Percentiles rank a stretch among this genome's conserved stretches.
Conservation (phyloP, 169 alveolate genomes). For the Cryptosporidium bovis region DNA sequence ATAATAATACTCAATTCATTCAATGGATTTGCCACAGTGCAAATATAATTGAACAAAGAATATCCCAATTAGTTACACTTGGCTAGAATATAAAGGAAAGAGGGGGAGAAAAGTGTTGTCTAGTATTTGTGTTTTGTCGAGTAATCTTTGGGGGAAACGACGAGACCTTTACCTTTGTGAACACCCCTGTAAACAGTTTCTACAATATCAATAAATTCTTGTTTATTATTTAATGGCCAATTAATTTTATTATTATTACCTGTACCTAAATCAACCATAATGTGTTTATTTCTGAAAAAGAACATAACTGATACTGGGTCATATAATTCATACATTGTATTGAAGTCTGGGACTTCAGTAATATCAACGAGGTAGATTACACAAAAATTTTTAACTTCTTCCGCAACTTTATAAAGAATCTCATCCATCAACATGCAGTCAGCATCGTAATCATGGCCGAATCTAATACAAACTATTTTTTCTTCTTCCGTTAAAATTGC, state of each 20-base stretch:
- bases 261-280: conserved; percentile 99
- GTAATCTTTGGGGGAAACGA: conserved; percentile 95
- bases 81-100: not conserved
- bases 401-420: conserved; percentile 93
- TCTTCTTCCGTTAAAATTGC: conserved; percentile 98
- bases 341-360: conserved; percentile 98
- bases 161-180: conserved; percentile 97
- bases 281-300: conserved; percentile 97
- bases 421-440: conserved; percentile 99
- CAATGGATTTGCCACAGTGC: conserved; percentile 73
- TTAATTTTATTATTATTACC: conserved; percentile 98
- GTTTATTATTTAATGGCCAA: conserved; percentile 97
- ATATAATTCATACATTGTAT: conserved; percentile 97
- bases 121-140: conserved; percentile 93
- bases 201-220: conserved; percentile 96
- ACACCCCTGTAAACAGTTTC: conserved; percentile 98
- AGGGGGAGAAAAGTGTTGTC: not conserved
- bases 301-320: conserved; percentile 99
- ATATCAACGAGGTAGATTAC: conserved; percentile 97
- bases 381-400: conserved; percentile 95
- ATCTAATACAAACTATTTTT: conserved; percentile 95
- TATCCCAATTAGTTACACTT: conserved; percentile 41
- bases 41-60: conserved; percentile 36
- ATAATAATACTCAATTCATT: conserved; percentile 45
- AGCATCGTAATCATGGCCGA: conserved; percentile 98